Percentiles rank a stretch among this genome's conserved stretches.
phyloP scores from a whole-genome alignment of 2,329 filamentous ascomycete genomes.

The Sordariomycetes sp. region DNA sequence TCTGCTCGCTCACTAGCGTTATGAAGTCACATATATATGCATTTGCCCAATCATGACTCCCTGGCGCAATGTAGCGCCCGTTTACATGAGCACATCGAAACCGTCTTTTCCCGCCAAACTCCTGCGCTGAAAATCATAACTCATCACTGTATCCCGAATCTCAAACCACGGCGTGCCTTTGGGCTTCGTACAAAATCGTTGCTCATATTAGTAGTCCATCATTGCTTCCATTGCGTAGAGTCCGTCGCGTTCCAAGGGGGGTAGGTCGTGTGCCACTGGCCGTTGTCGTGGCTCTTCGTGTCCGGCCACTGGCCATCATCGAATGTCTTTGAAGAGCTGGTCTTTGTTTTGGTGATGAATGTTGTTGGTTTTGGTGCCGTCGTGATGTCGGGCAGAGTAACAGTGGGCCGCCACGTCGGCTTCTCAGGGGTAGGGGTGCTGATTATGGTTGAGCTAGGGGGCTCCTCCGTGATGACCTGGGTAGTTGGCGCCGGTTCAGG shows the following conservation, averaged over 20 bases:
- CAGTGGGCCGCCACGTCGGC: too few species aligned
- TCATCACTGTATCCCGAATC: neutral
- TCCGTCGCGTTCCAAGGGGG: constrained; percentile 32
- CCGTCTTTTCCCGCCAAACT: too few species aligned
- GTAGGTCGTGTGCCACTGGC: constrained; percentile 36
- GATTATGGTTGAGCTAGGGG: too few species aligned
- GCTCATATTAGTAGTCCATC: neutral
- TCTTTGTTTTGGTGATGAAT: neutral
- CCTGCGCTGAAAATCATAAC: neutral
- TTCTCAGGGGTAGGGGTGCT: constrained; percentile 4
- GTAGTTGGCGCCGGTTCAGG: constrained; percentile 1
- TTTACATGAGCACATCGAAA: too few species aligned
- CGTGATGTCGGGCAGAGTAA: constrained; percentile 1
- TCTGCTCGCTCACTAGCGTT: too few species aligned
- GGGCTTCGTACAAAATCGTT: neutral
- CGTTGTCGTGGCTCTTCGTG: constrained; percentile 27
- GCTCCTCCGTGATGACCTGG: constrained; percentile 4
- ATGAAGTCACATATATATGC: too few species aligned
- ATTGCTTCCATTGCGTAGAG: neutral
- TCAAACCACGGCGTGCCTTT: neutral
- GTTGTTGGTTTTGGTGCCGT: neutral
- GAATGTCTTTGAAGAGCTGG: too few species aligned
- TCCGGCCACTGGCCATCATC: too few species aligned
- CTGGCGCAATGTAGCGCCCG: too few species aligned
- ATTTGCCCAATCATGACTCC: too few species aligned